Percentiles rank a stretch among this genome's conserved stretches.
These are phyloP conservation scores for Saccharomyces pastorianus DNA, from an alignment of 1,139 yeast genomes.

Conservation along the genomic window DNA sequence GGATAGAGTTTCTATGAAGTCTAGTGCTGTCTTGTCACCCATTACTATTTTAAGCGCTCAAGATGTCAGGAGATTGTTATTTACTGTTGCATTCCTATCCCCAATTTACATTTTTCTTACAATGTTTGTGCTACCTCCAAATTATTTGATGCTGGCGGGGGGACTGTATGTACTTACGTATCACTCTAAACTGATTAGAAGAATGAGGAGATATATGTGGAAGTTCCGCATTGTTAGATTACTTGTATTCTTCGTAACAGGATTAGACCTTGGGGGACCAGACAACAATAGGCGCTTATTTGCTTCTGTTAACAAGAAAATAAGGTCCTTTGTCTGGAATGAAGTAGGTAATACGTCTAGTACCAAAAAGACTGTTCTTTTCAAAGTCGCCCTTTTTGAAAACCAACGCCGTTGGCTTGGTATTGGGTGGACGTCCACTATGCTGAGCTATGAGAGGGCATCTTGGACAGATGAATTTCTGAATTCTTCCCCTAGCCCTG, in stretches of 20 bases:
- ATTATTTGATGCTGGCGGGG: conserved; percentile 48
- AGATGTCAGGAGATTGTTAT: conserved; percentile 70
- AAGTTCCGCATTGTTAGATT: conserved; percentile 64
- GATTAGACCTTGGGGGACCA: conserved; percentile 66
- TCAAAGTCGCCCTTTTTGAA: conserved; percentile 86
- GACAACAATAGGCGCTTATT: conserved; percentile 29
- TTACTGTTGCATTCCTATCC: conserved; percentile 78
- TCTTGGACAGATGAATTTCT: conserved; percentile 96
- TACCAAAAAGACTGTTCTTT: conserved; percentile 58
- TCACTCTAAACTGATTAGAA: conserved; percentile 75
- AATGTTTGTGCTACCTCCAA: conserved; percentile 62
- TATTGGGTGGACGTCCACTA: conserved; percentile 92
- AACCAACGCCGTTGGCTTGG: conserved; percentile 97
- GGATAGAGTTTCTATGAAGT: conserved; percentile 64
- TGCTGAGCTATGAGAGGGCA: conserved; percentile 84
- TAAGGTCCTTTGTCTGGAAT: conserved; percentile 15
- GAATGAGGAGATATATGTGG: conserved; percentile 77
- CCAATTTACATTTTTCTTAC: conserved; percentile 75
- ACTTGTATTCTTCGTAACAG: conserved; percentile 74
- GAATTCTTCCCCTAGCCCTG: conserved; percentile 75
- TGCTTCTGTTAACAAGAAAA: conserved; percentile 26
- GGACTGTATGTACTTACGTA: conserved; percentile 68
- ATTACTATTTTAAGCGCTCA: conserved; percentile 65
- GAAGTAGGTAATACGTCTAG: conserved; percentile 8
- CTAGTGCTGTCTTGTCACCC: conserved; percentile 71